Percentiles rank a stretch among this genome's conserved stretches.
These are phyloP conservation scores for Trichoderma guizhouense DNA, from an alignment of 2,329 filamentous ascomycete genomes.

Conservation along the genomic window DNA sequence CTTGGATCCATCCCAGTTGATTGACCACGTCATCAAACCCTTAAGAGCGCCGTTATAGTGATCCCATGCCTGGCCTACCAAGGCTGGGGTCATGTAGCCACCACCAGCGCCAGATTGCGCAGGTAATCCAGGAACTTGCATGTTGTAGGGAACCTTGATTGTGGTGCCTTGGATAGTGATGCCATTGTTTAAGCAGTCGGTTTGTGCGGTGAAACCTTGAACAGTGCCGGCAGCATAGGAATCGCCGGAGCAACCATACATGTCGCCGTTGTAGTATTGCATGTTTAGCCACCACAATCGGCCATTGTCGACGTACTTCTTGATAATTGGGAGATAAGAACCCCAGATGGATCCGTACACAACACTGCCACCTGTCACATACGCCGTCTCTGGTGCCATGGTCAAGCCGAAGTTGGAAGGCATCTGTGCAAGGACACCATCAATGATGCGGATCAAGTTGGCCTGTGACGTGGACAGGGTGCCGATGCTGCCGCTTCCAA, in stretches of 20 bases:
- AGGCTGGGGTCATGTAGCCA: slow-evolving; percentile 32
- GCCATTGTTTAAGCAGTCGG: slow-evolving; percentile 35
- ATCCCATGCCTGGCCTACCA: slow-evolving; percentile 31
- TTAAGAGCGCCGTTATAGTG: slow-evolving; percentile 33
- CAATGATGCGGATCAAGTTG: slow-evolving; percentile 36
- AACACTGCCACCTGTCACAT: slow-evolving; percentile 34
- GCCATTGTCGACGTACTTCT: slow-evolving; percentile 36
- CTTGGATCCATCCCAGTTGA: slow-evolving; percentile 37
- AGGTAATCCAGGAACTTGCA: slow-evolving; percentile 36
- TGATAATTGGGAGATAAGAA: slow-evolving; percentile 36
- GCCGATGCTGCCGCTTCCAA: slow-evolving; percentile 30
- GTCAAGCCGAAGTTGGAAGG: slow-evolving; percentile 59
- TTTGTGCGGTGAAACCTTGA: slow-evolving; percentile 34
- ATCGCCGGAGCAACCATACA: slow-evolving; percentile 35
- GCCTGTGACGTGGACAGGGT: slow-evolving; percentile 31
- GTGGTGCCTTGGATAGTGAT: slow-evolving; percentile 32
- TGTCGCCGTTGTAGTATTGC: slow-evolving; percentile 39
- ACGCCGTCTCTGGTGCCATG: slow-evolving; percentile 40
- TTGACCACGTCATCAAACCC: slow-evolving; percentile 38
- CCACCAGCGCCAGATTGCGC: slow-evolving; percentile 33
- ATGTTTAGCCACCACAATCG: slow-evolving; percentile 38
- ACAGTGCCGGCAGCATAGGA: slow-evolving; percentile 33
- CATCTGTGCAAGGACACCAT: slow-evolving; percentile 40
- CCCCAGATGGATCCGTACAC: slow-evolving; percentile 36
- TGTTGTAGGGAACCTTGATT: slow-evolving; percentile 32